A percentile compares a stretch with the other conserved stretches of the same genome.
Conservation (phyloP, 2,329 filamentous ascomycete species). For the Sarocladiaceae sp. region DNA sequence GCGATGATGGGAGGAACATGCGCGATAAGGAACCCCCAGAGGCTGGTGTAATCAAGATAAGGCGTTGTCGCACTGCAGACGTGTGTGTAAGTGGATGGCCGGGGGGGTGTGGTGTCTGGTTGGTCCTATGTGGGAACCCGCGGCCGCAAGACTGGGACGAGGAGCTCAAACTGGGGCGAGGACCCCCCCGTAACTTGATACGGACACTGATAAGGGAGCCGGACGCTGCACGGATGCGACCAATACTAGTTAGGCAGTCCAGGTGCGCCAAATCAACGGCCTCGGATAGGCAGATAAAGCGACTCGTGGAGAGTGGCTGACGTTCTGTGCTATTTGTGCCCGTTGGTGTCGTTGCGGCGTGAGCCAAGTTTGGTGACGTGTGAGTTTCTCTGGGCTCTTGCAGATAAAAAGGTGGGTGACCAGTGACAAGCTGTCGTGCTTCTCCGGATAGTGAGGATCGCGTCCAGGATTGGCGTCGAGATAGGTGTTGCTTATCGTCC, state of each 20-base stretch:
- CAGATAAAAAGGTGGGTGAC: neutral
- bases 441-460: neutral
- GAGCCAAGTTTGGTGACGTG: constrained; percentile 7
- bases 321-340: constrained; percentile 2
- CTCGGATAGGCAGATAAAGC: constrained; percentile 9
- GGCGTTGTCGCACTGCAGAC: constrained; percentile 8
- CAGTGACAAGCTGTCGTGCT: neutral
- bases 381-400: neutral
- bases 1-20: constrained; percentile 1
- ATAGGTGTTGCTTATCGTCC: constrained; percentile 1
- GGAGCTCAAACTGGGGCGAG: constrained; percentile 1
- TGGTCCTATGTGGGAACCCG: constrained; percentile 3
- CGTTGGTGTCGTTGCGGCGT: neutral
- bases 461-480: neutral
- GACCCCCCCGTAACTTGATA: constrained; percentile 3
- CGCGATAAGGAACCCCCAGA: constrained; percentile 5
- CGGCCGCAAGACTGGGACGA: constrained; percentile 3
- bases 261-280: constrained; percentile 4
- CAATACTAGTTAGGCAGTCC: neutral
- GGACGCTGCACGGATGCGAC: constrained; percentile 5
- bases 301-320: constrained; percentile 3
- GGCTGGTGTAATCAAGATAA: constrained; percentile 5
- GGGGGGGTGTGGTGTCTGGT: constrained; percentile 4
- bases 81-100: constrained; percentile 6
- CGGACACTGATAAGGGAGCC: constrained; percentile 4